Evolutionary conservation across 345 rosid genomes (phyloP), one percentile per base, ranked within the genome.

Genomic region (Excoecaria agallocha): DNA sequence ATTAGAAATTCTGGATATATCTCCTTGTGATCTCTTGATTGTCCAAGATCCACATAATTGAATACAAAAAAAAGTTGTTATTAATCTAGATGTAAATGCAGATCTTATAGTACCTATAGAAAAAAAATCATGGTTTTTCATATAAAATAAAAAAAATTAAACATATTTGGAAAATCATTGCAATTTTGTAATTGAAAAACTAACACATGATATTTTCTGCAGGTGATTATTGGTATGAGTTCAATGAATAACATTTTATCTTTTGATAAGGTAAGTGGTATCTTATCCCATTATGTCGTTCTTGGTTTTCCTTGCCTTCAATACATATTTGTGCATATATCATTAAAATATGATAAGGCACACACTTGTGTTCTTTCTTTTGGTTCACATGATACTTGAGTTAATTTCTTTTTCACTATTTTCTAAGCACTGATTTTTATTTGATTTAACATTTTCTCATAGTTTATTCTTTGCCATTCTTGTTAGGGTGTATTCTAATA

Each of bases 151-250:
- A 16, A 16, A n/a, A 30, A 51, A 51, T 68, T 48, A 35, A 9
- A 37, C 30, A 6, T 66, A 16, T 11, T 7, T 24, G 54, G 12
- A 48, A 67, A 66, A 3, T 43, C 13, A 17, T 13, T 56, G 13
- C 66, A 8, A 13, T 49, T 51, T 50, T 41, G 13, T 24, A 16
- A 24, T 15, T 25, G 39, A 51, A 30, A 25, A n/a, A 16, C 78
- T 52, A 73, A 60, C 22, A 50, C 30, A 48, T 75, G 66, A 60
- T 57, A 37, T 66, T 20, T 52, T 77, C 64, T 60, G 73, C 90
- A 91, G 99, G 96, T 93, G 81, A 89, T 95, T 67, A 76, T 93
- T 79, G 91, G 84, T 82, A 70, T 88, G 76, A 82, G 96, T 80
- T 87, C 85, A 65, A 93, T 95, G 99, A 89, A 88, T 74, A 88